Evolutionary conservation across 1,284 basidiomycete species (phyloP), one percentile per base, ranked within the genome.

Genomic region (Leccinum pseudoinsigne): DNA sequence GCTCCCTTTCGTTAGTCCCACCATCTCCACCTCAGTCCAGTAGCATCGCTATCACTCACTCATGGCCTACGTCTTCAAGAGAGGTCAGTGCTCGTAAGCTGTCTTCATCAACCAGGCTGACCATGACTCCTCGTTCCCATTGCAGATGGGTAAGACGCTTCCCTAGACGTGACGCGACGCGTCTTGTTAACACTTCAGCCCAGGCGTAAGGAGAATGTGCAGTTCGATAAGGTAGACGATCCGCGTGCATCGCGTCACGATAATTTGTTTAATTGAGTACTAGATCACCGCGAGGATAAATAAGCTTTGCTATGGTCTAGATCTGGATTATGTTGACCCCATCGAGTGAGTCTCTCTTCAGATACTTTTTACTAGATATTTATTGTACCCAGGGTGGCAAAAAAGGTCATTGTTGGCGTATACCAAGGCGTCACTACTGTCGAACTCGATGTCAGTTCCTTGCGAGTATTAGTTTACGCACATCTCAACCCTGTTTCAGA

Each of bases 221-320:
- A 92, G 73, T 94, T 95, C 70, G 93, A 94, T 72, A 94, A 95
- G 82, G 90, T 88, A 70, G 65, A 80, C 70, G 66, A 70, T 54
- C 45, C 59, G 26, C 61, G 14, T 57, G 9, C 14, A 2, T 50
- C 40, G 36, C 1, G 12, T 21, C 56, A 67, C 5, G 34, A 28
- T 47, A 34, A 38, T 54, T 61, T 66, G 66, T 69, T 68, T 45
- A 66, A 69, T 60, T 67, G 55, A 59, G 61, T 12, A 18, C 67
- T 54, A 94, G 92, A 95, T 95, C 76, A 95, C 93, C 5, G 89
- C 93, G 38, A 84, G 96, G 71, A 92, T 99, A 74, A 88, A 90
- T 76, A 99, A 99, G 82, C 88, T 99, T 23, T 97, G 95, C 73
- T 99, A 98, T 76, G 97, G 97, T 66, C 88, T 99, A 38, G 97